Evolutionary conservation across 306 rosid genomes (phyloP).

Genomic region (Glycyrrhiza uralensis): DNA sequence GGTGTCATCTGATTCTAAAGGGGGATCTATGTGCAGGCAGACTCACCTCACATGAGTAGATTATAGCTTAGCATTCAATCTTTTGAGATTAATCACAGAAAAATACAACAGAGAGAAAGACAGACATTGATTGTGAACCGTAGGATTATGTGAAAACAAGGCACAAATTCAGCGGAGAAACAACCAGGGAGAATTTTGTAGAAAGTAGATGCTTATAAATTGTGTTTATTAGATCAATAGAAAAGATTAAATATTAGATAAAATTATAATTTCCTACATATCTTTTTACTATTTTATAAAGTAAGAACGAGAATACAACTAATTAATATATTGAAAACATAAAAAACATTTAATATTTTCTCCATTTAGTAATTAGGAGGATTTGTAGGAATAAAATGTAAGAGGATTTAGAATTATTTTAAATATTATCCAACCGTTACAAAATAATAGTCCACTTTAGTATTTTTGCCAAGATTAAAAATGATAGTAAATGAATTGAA

Average conservation of each 20-base stretch:
- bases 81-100: neutral
- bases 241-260: neutral
- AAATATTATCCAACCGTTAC: too few relatives aligned
- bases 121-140: slow-evolving; percentile 14
- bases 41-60: neutral
- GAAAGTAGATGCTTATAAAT: neutral
- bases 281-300: too few relatives aligned
- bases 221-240: neutral
- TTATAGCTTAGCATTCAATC: slow-evolving; percentile 22
- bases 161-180: neutral
- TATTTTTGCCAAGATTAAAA: too few relatives aligned
- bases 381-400: too few relatives aligned
- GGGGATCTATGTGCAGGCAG: slow-evolving; percentile 33
- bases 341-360: too few relatives aligned
- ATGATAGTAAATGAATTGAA: too few relatives aligned
- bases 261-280: too few relatives aligned
- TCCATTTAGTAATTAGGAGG: too few relatives aligned
- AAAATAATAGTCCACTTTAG: too few relatives aligned
- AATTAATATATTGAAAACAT: too few relatives aligned
- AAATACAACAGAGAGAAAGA: neutral
- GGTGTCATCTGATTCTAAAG: slow-evolving; percentile 43
- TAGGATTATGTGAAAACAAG: slow-evolving; percentile 23
- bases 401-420: too few relatives aligned
- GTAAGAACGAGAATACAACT: too few relatives aligned
- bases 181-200: neutral